Evolutionary conservation across 208 protist genomes (phyloP), one percentile per base, ranked within the genome.

Genomic region (Leishmania guyanensis): DNA sequence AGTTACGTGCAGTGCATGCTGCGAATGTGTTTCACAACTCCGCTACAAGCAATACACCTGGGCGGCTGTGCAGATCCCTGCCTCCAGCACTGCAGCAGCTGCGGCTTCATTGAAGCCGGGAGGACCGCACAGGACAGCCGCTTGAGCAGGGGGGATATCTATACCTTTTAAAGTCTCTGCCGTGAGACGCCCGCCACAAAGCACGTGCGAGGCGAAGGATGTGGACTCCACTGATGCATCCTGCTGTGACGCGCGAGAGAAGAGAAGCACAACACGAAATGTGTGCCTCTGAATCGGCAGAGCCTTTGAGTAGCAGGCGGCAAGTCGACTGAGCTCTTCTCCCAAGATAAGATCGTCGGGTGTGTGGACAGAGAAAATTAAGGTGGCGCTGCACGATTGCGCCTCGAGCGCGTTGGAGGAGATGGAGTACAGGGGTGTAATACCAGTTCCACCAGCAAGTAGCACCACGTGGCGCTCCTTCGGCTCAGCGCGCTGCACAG

Each of bases 391-490:
- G 5, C 86, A 81, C 4, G 82, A 54, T 58, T 91, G 82, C 16
- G 78, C 78, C 71, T 76, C 53, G 8, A 94, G 89, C 36, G 93
- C 68, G 64, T 90, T 72, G 43, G 36, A 51, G 2, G 86, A 84
- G 70, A 95, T 93, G 71, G 90, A 58, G 87, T 92, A 96, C 26
- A 96, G 65, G 4, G 91, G 90, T 33, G 86, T 77, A 9, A 92
- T 51, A 62, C 93, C 93, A 16, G 90, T 93, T 66, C 93, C 93
- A 60, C 90, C 93, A 16, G 86, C 90, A 56, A 95, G 46, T 29
- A 95, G 87, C 75, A 95, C 58, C 6, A 97, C 77, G 81, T 94
- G 89, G 36, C 86, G 79, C 26, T 72, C 51, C 17, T 83, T 62
- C 36, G 62, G 60, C 16, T 68, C 48, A 22, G 75, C 65, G 48